Conservation (phyloP, 164 flowering plant genomes). For the Malania oleifera region DNA sequence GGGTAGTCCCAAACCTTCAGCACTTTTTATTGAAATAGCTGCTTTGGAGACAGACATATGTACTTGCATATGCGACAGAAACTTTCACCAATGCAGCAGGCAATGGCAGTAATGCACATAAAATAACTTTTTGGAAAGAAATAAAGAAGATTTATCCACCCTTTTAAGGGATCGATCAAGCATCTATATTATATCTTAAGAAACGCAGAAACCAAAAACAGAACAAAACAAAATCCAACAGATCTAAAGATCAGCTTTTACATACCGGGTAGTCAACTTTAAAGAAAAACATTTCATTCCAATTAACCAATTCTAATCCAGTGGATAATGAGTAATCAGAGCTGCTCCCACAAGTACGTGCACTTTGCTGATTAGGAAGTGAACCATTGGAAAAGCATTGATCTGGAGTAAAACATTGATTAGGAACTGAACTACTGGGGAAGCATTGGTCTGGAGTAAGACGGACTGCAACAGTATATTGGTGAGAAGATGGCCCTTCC, state of each 20-base stretch:
- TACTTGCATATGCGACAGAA: too few species aligned
- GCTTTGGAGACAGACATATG: too few species aligned
- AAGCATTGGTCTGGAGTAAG: constrained; percentile 35
- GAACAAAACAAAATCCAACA: not conserved
- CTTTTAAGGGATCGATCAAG: too few species aligned
- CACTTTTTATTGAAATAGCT: too few species aligned
- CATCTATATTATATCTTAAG: too few species aligned
- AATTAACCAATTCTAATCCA: constrained; percentile 47
- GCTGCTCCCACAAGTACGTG: constrained; percentile 73
- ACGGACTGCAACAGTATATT: constrained; percentile 55
- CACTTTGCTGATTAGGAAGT: constrained; percentile 58
- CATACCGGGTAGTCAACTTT: constrained; percentile 77
- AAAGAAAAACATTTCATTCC: constrained; percentile 90
- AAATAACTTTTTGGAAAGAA: too few species aligned
- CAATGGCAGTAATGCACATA: too few species aligned
- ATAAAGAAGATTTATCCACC: too few species aligned
- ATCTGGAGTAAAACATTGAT: constrained; percentile 47
- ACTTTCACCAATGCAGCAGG: too few species aligned
- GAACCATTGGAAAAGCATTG: constrained; percentile 24
- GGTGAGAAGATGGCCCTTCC: constrained; percentile 47
- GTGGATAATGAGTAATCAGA: constrained; percentile 33
- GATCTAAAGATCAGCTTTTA: constrained; percentile 6
- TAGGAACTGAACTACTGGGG: constrained; percentile 27
- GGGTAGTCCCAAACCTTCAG: too few species aligned
- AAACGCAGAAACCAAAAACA: too few species aligned